Percentiles rank a stretch among this genome's conserved stretches.
phyloP scores from a whole-genome alignment of 768 basidiomycete species.

The Lactarius akahatsu region DNA sequence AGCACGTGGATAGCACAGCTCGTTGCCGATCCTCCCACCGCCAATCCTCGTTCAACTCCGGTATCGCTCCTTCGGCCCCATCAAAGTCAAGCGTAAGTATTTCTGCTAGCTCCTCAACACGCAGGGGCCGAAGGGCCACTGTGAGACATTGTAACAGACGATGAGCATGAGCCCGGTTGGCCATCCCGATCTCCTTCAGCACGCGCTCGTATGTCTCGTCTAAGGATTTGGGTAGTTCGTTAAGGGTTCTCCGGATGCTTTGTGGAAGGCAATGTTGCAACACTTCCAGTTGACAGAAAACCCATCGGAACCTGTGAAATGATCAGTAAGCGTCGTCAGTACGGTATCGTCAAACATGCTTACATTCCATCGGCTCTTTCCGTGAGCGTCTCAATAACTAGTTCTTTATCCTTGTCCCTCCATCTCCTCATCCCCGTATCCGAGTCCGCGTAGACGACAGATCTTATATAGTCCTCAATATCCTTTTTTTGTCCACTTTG shows the following conservation, averaged over 20 bases:
- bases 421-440: too few species aligned
- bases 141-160: background rate
- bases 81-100: slow-evolving; percentile 1
- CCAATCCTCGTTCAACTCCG: background rate
- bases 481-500: too few species aligned
- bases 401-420: too few species aligned
- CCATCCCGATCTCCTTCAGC: background rate
- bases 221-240: background rate
- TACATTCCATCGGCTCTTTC: background rate
- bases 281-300: background rate
- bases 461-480: too few species aligned
- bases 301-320: background rate
- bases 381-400: too few species aligned
- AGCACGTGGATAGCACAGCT: background rate
- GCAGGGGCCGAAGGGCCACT: background rate
- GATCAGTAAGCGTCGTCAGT: background rate
- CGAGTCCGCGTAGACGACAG: too few species aligned
- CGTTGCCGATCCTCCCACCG: background rate
- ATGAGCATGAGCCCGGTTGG: background rate
- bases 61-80: background rate
- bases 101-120: background rate
- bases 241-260: background rate
- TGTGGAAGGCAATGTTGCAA: background rate
- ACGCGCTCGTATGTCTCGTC: background rate
- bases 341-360: background rate